Evolutionary conservation across 768 basidiomycete species (phyloP).

Genomic region (Mycena pura): DNA sequence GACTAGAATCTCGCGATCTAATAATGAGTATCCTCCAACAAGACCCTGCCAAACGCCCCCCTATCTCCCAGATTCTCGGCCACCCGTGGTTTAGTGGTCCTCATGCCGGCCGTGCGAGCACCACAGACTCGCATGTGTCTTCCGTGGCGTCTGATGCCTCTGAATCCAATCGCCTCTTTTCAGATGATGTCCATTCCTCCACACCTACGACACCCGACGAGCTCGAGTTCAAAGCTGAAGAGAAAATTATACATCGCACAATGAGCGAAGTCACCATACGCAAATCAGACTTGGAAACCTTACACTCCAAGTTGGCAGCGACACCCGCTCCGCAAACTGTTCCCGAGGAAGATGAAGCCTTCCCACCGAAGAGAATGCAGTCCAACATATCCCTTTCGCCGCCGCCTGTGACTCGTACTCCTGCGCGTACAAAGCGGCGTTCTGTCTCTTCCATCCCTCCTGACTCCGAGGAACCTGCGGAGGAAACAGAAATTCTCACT

Average conservation of each 20-base stretch:
- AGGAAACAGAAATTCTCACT: conserved; percentile 49
- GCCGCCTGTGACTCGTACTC: conserved; percentile 78
- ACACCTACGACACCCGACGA: conserved; percentile 67
- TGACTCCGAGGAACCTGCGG: conserved; percentile 58
- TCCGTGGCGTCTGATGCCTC: conserved; percentile 65
- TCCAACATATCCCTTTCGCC: conserved; percentile 42
- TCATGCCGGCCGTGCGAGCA: conserved; percentile 18
- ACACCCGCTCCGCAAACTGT: conserved; percentile 52
- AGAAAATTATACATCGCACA: conserved; percentile 55
- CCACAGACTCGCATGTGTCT: conserved; percentile 46
- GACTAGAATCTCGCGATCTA: conserved; percentile 83
- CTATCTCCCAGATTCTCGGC: conserved; percentile 83
- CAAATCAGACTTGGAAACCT: conserved; percentile 48
- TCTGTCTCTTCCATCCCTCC: conserved; percentile 91
- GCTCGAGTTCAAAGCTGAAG: conserved; percentile 33
- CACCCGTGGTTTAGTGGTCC: conserved; percentile 83
- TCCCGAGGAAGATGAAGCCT: conserved; percentile 56
- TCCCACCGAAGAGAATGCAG: conserved; percentile 33
- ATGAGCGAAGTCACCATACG: conserved; percentile 68
- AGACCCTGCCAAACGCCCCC: conserved; percentile 76
- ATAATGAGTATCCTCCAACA: conserved; percentile 78
- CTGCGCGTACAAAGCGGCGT: conserved; percentile 93
- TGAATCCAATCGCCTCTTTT: conserved; percentile 48
- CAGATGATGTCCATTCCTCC: conserved; percentile 48
- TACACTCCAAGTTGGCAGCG: conserved; percentile 42